Conservation (phyloP, 768 basidiomycete species). For the Suillus alpinus region DNA sequence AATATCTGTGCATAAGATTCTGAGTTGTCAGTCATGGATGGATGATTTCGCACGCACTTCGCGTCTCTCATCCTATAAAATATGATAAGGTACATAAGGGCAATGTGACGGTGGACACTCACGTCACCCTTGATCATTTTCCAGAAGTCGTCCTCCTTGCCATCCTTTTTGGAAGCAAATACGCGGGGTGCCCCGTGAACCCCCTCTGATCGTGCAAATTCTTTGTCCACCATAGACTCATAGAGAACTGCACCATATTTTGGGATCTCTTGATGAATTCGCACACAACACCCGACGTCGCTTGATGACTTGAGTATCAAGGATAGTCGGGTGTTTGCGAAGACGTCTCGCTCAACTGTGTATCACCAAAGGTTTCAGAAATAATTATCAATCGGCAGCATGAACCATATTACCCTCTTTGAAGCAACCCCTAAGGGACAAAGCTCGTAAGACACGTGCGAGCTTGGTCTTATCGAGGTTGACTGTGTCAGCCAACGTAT, state of each 20-base stretch:
- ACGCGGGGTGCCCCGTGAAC: constrained; percentile 18
- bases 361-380: not conserved
- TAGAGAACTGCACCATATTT: constrained; percentile 16
- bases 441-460: constrained; percentile 26
- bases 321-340: constrained; percentile 35
- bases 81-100: not conserved
- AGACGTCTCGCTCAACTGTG: constrained; percentile 25
- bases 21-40: not conserved
- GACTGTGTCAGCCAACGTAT: constrained; percentile 21
- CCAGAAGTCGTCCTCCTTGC: constrained; percentile 17
- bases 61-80: constrained; percentile 11
- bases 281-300: constrained; percentile 6
- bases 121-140: constrained; percentile 18
- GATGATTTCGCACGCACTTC: constrained; percentile 7
- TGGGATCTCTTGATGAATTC: constrained; percentile 11
- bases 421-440: constrained; percentile 31
- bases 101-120: not conserved
- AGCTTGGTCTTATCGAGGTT: constrained; percentile 26
- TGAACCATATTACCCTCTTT: constrained; percentile 19
- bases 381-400: not conserved
- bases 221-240: constrained; percentile 23
- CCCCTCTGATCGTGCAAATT: constrained; percentile 20
- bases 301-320: constrained; percentile 20
- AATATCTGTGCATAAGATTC: constrained; percentile 14
- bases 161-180: constrained; percentile 14